A percentile compares a stretch with the other conserved stretches of the same genome.
Conservation (phyloP, 2,329 filamentous ascomycete species). For the Fusarium floridanum region DNA sequence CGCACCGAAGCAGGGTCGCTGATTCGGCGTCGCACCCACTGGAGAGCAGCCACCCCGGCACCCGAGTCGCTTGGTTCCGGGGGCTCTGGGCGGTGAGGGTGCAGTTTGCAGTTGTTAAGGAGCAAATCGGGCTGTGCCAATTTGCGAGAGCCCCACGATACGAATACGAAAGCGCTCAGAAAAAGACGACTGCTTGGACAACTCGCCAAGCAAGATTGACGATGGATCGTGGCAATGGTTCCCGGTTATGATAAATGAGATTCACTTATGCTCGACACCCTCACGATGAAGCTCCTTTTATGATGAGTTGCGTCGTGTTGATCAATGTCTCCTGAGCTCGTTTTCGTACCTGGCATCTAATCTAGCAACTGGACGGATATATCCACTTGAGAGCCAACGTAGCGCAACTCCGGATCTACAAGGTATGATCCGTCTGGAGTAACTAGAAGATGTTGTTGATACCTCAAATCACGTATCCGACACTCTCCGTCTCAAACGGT, state of each 20-base stretch:
- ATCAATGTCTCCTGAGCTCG: not conserved
- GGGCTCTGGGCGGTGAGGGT: constrained; percentile 38
- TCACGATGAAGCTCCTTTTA: not conserved
- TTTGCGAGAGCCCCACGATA: constrained; percentile 39
- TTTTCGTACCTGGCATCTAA: constrained; percentile 5
- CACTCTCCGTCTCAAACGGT: not conserved
- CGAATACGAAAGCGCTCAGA: constrained; percentile 51
- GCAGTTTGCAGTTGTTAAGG: constrained; percentile 20
- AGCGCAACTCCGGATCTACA: not conserved
- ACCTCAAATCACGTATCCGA: not conserved
- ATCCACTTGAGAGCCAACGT: not conserved
- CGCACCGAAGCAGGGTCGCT: not conserved
- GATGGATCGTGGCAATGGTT: not conserved
- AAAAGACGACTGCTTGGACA: constrained; percentile 22
- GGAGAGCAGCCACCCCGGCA: constrained; percentile 13
- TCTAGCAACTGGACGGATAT: not conserved
- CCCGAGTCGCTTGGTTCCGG: constrained; percentile 10
- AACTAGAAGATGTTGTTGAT: not conserved
- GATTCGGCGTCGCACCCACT: constrained; percentile 14
- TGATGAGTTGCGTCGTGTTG: not conserved
- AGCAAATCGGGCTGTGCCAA: constrained; percentile 31
- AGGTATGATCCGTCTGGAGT: not conserved
- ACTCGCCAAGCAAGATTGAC: constrained; percentile 10
- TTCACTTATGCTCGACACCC: not conserved
- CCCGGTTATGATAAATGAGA: not conserved